These are phyloP conservation scores for Arachis hypogaea DNA, from an alignment of 306 rosid species.

Conservation along the genomic window DNA sequence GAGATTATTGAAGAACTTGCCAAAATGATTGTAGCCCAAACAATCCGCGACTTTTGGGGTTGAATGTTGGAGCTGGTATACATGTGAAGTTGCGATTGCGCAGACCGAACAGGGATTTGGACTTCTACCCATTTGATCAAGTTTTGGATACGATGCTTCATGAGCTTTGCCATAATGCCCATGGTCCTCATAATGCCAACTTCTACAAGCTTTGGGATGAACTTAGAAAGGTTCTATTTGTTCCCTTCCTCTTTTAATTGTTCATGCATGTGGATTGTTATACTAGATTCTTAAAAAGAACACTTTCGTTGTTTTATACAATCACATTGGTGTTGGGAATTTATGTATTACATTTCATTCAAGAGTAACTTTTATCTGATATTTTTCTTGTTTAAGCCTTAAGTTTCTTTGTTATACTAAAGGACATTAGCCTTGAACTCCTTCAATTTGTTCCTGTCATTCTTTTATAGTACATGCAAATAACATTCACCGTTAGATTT, in stretches of 20 bases:
- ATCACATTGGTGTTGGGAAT: constrained; percentile 1
- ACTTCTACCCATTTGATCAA: constrained; percentile 70
- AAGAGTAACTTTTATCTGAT: neutral
- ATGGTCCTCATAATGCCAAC: constrained; percentile 78
- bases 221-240: constrained; percentile 72
- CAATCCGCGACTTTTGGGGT: constrained; percentile 68
- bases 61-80: constrained; percentile 79
- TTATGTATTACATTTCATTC: constrained; percentile 14
- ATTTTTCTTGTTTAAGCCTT: constrained; percentile 8
- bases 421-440: neutral
- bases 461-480: no score
- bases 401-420: constrained; percentile 4
- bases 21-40: constrained; percentile 63
- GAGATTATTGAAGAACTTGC: constrained; percentile 27
- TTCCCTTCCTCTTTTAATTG: constrained; percentile 12
- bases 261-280: constrained; percentile 3
- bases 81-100: constrained; percentile 86
- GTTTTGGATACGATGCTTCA: constrained; percentile 96
- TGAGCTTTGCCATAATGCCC: constrained; percentile 89
- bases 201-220: constrained; percentile 98
- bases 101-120: constrained; percentile 68
- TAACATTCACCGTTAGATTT: no score
- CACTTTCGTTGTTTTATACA: constrained; percentile 11
- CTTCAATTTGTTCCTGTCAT: no score
- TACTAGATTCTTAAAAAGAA: neutral